Evolutionary conservation across 1,139 yeast species (phyloP).

Genomic region (Lodderomyces jiufengensis): DNA sequence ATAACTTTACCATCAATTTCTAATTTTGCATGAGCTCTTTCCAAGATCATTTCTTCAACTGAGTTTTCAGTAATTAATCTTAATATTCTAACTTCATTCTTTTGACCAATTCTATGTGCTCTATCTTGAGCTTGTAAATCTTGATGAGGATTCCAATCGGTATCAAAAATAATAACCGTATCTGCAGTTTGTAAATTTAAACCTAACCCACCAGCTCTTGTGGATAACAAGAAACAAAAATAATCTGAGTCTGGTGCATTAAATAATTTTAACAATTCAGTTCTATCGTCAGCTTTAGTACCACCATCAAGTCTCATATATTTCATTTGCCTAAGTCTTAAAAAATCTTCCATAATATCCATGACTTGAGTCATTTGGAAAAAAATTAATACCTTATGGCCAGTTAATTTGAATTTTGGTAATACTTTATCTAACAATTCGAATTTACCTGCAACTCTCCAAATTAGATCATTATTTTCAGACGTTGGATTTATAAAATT

Average conservation of each 20-base stretch:
- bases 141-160: slow-evolving; percentile 93
- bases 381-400: slow-evolving; percentile 76
- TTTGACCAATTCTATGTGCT: slow-evolving; percentile 88
- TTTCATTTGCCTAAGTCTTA: slow-evolving; percentile 59
- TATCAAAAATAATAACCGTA: slow-evolving; percentile 81
- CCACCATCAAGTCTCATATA: slow-evolving; percentile 80
- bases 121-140: slow-evolving; percentile 90
- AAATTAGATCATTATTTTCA: slow-evolving; percentile 65
- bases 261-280: slow-evolving; percentile 60
- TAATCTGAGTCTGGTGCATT: slow-evolving; percentile 72
- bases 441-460: slow-evolving; percentile 79
- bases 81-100: slow-evolving; percentile 78
- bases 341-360: slow-evolving; percentile 86
- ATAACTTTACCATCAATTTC: slow-evolving; percentile 87
- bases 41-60: slow-evolving; percentile 78
- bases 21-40: slow-evolving; percentile 76
- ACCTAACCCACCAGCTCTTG: slow-evolving; percentile 90
- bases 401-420: slow-evolving; percentile 71
- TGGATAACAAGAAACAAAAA: slow-evolving; percentile 73
- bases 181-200: slow-evolving; percentile 84
- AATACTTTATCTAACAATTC: slow-evolving; percentile 70
- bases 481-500: slow-evolving; percentile 73
- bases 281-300: slow-evolving; percentile 81
- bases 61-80: slow-evolving; percentile 79
- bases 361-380: slow-evolving; percentile 88